Evolutionary conservation across 179 eudicot species (phyloP), one percentile per base, ranked within the genome.

Genomic region (Camellia oleifera): DNA sequence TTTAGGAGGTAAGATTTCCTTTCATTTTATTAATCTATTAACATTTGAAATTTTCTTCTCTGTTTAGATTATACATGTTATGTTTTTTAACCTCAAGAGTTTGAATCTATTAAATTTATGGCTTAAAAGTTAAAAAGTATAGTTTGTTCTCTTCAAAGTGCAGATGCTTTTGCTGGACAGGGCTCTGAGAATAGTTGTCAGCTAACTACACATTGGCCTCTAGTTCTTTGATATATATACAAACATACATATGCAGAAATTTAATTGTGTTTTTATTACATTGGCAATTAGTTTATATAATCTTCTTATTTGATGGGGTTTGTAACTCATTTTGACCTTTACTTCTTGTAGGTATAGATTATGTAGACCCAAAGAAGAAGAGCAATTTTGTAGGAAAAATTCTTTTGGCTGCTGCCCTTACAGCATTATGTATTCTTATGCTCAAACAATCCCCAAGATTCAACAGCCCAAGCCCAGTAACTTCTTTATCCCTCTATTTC

Each of bases 381-480:
- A 87, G 81, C 56, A 86, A 83, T 78, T 77, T 74, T 58, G 70
- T 89, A n/a, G 90, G 96, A 58, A 96, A 90, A 82, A 80, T 94
- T 86, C 72, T 94, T 72, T 81, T 94, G 85, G 93, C 89, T 66
- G 88, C 90, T 81, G 82, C 79, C 67, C 88, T 96, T 18, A 88
- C 93, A 78, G 91, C 90, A 64, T 81, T 96, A 79, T 91, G 97
- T 84, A 86, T 96, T 75, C 76, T 96, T 56, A 89, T 89, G 89
- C 88, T 90, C 74, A 91, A 87, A 77, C 94, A 89, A 70, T 86
- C 94, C 72, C 85, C 97, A 72, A 85, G 20, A 78, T 92, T 88
- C 77, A 89, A 77, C 72, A 81, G 85, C 71, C 90, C 93, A 52
- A 92, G 89, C 86, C 88, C 88, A 77, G 98, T 95, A 91, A 92